Conservation (phyloP, 2,329 filamentous ascomycete species). For the Camptophora hylomeconis region DNA sequence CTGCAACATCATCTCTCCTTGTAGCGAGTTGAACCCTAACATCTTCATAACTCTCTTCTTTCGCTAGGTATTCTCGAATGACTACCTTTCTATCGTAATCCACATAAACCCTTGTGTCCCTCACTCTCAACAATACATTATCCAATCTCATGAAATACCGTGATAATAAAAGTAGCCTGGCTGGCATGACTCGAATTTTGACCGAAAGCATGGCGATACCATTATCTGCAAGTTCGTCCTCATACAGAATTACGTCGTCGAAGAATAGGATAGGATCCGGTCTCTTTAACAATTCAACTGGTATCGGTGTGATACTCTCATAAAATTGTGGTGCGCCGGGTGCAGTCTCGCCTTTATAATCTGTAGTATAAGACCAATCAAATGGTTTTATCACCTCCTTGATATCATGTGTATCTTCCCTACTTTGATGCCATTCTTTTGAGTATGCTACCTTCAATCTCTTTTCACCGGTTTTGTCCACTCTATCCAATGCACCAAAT, state of each 20-base stretch:
- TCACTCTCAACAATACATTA: constrained; percentile 71
- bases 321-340: constrained; percentile 24
- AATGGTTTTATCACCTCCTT: constrained; percentile 91
- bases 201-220: constrained; percentile 81
- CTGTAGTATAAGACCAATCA: constrained; percentile 83
- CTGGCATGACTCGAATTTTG: constrained; percentile 88
- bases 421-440: constrained; percentile 65
- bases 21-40: constrained; percentile 55
- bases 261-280: constrained; percentile 94
- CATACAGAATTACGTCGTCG: constrained; percentile 90
- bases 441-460: constrained; percentile 95
- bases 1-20: constrained; percentile 59
- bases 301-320: constrained; percentile 47
- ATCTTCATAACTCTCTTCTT: constrained; percentile 67
- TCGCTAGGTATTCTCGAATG: constrained; percentile 79
- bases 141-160: constrained; percentile 90
- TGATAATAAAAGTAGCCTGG: constrained; percentile 68
- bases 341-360: constrained; percentile 61
- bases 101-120: constrained; percentile 83
- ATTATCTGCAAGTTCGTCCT: constrained; percentile 96
- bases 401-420: constrained; percentile 70
- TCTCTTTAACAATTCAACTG: constrained; percentile 71
- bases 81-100: constrained; percentile 72
- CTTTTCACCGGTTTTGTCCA: constrained; percentile 82
- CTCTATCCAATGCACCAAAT: constrained; percentile 72